Evolutionary conservation across 805 yeast genomes (phyloP).

Genomic region (Lachancea sp.): DNA sequence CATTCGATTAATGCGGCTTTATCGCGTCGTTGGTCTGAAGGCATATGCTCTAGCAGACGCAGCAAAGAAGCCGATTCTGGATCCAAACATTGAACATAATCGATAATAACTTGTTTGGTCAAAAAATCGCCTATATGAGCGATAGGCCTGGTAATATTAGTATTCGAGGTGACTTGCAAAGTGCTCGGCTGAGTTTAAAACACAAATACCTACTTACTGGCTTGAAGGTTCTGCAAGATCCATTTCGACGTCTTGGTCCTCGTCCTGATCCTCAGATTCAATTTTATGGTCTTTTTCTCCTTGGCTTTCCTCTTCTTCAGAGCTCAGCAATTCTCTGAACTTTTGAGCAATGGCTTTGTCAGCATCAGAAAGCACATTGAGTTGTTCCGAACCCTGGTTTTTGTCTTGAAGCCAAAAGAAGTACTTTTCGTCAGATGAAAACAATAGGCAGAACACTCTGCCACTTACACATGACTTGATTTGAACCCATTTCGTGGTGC

Average conservation of each 20-base stretch:
- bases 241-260: slow-evolving; percentile 18
- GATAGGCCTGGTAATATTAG: slow-evolving; percentile 7
- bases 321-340: slow-evolving; percentile 45
- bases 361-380: slow-evolving; percentile 44
- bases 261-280: slow-evolving; percentile 15
- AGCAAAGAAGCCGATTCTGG: slow-evolving; percentile 7
- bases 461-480: slow-evolving; percentile 68
- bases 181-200: background rate
- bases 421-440: slow-evolving; percentile 55
- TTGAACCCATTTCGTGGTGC: slow-evolving; percentile 73
- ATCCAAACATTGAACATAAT: slow-evolving; percentile 8
- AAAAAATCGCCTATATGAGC: slow-evolving; percentile 10
- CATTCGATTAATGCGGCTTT: slow-evolving; percentile 11
- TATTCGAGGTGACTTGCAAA: background rate
- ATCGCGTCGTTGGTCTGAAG: slow-evolving; percentile 3
- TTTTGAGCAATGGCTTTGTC: slow-evolving; percentile 49
- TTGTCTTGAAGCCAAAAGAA: slow-evolving; percentile 71
- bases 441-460: slow-evolving; percentile 63
- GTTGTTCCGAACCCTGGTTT: slow-evolving; percentile 45
- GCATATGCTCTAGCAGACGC: slow-evolving; percentile 6
- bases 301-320: slow-evolving; percentile 16
- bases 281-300: slow-evolving; percentile 15
- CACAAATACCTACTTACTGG: slow-evolving; percentile 7
- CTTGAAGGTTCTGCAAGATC: slow-evolving; percentile 10
- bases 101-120: slow-evolving; percentile 8